Conservation (phyloP, 495 filamentous ascomycete species). For the Xylaria intraflava region DNA sequence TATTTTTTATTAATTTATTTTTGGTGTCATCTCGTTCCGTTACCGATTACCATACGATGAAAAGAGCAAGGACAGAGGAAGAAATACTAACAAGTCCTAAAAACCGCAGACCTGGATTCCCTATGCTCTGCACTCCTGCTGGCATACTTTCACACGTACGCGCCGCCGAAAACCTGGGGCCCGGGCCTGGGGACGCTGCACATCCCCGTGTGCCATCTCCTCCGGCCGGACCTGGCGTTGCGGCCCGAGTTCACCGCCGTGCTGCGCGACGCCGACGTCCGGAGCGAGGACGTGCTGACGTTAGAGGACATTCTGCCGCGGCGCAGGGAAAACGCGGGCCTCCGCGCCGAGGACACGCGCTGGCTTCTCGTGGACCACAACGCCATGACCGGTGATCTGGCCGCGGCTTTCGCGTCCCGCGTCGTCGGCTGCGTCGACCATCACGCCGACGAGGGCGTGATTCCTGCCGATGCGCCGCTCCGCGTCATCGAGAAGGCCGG, state of each 20-base stretch:
- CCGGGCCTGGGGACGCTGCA: constrained; percentile 40
- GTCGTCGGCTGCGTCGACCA: constrained; percentile 85
- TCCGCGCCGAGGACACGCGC: constrained; percentile 33
- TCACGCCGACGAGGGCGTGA: constrained; percentile 70
- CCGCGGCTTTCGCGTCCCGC: constrained; percentile 30
- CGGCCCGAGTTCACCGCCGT: constrained; percentile 72
- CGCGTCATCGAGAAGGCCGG: constrained; percentile 63
- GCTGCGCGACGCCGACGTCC: constrained; percentile 37
- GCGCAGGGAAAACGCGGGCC: not conserved
- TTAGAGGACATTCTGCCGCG: constrained; percentile 41
- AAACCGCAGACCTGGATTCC: constrained; percentile 84
- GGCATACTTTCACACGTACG: constrained; percentile 61
- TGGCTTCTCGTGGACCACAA: constrained; percentile 92
- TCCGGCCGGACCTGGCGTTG: constrained; percentile 58
- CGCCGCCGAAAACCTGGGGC: constrained; percentile 21
- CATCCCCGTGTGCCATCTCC: constrained; percentile 76
- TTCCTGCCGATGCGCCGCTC: constrained; percentile 49
- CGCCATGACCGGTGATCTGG: constrained; percentile 52
- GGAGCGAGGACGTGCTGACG: constrained; percentile 42
- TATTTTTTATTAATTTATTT: not conserved
- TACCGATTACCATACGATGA: no score
- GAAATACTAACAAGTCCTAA: no score
- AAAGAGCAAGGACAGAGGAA: no score
- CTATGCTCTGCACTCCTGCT: constrained; percentile 78
- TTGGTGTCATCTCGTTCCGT: not conserved